These are phyloP conservation scores for Paecilomyces variotii DNA, from an alignment of 2,329 filamentous ascomycete genomes.

Conservation along the genomic window DNA sequence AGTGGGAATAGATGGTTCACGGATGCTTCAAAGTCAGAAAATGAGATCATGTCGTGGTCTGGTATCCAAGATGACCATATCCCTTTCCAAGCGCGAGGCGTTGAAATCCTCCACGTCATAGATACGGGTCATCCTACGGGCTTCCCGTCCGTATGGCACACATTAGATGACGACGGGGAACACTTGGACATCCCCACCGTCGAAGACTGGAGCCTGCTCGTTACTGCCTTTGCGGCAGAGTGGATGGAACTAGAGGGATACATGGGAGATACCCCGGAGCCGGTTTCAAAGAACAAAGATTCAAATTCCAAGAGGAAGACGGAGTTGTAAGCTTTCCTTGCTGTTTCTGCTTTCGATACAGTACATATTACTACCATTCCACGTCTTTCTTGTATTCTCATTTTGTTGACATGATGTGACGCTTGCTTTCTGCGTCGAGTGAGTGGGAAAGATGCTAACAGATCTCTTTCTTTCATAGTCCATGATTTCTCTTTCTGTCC, in stretches of 20 bases:
- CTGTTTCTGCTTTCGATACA: background rate
- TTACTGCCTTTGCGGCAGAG: conserved; percentile 77
- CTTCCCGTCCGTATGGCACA: conserved; percentile 85
- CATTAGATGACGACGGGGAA: conserved; percentile 69
- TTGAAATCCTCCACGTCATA: conserved; percentile 84
- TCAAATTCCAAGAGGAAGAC: conserved; percentile 18
- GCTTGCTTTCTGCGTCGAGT: background rate
- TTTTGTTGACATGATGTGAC: background rate
- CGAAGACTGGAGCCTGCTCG: conserved; percentile 78
- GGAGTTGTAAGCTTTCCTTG: conserved; percentile 31
- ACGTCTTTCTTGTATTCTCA: background rate
- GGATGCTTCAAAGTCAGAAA: conserved; percentile 50
- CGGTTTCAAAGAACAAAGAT: conserved; percentile 1
- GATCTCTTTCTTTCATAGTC: background rate
- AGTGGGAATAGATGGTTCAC: conserved; percentile 54
- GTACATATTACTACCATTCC: background rate
- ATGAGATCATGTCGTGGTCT: conserved; percentile 39
- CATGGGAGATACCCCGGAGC: conserved; percentile 20
- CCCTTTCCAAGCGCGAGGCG: conserved; percentile 79
- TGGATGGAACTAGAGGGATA: conserved; percentile 76
- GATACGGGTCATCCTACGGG: conserved; percentile 48
- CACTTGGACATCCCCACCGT: conserved; percentile 74
- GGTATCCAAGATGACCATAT: conserved; percentile 79
- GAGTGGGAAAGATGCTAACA: background rate
- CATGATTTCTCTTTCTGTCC: background rate